Conservation (phyloP, 257 asterid species). For the Apocynum venetum region DNA sequence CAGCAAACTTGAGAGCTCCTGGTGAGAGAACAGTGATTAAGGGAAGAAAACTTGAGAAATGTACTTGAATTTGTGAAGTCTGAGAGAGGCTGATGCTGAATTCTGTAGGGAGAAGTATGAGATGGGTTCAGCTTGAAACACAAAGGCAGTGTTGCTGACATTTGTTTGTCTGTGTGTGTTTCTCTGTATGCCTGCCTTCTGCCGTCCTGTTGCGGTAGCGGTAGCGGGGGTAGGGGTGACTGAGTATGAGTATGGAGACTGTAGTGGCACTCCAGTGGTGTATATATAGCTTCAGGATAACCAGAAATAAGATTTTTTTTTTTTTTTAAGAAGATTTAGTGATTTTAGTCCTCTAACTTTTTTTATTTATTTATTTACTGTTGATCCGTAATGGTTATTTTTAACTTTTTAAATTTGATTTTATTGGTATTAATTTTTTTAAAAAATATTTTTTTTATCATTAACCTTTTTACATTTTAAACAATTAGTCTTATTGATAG, state of each 20-base stretch:
- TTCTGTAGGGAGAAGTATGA: conserved; percentile 7
- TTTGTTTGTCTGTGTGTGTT: background rate
- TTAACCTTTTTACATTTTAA: too few relatives aligned
- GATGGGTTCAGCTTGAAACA: conserved; percentile 22
- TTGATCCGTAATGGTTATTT: too few relatives aligned
- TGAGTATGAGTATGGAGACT: background rate
- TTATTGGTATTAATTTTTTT: too few relatives aligned
- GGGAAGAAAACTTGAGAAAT: conserved; percentile 8
- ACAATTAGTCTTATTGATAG: too few relatives aligned
- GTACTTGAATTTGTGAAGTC: background rate
- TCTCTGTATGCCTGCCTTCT: background rate
- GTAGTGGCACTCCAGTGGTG: background rate
- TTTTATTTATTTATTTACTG: too few relatives aligned
- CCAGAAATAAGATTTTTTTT: too few relatives aligned
- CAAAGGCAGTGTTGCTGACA: conserved; percentile 31
- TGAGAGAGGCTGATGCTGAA: conserved; percentile 2
- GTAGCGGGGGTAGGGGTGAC: background rate
- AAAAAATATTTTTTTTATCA: too few relatives aligned
- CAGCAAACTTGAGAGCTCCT: conserved; percentile 55
- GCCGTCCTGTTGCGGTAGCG: background rate
- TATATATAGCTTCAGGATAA: too few relatives aligned
- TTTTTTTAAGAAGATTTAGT: too few relatives aligned
- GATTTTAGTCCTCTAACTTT: too few relatives aligned
- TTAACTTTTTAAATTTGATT: too few relatives aligned
- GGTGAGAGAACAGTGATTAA: background rate